Percentiles rank a stretch among this genome's conserved stretches.
phyloP scores from a whole-genome alignment of 129 eudicot species.

The Artemisia argyi region DNA sequence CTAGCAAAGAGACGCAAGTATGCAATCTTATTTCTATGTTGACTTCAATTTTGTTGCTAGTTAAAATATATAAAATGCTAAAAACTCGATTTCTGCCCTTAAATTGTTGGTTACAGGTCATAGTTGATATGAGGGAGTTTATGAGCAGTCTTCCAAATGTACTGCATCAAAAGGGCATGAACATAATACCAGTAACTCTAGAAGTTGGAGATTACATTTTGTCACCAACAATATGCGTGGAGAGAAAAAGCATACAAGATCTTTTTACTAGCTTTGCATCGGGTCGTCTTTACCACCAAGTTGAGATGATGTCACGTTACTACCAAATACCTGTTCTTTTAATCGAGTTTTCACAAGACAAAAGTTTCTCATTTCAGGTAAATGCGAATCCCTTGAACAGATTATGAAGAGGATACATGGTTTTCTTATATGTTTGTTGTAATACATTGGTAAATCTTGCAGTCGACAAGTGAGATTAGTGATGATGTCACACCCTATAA shows the following conservation, averaged over 20 bases:
- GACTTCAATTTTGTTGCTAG: neutral
- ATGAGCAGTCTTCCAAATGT: conserved; percentile 99
- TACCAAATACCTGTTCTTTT: conserved; percentile 86
- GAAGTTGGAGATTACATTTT: conserved; percentile 98
- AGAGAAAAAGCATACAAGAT: conserved; percentile 92
- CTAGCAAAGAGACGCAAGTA: conserved; percentile 84
- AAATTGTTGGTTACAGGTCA: conserved; percentile 46
- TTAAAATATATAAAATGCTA: neutral
- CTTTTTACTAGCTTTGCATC: conserved; percentile 89
- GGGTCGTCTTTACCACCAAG: conserved; percentile 93
- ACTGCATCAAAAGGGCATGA: conserved; percentile 96
- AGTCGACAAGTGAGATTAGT: conserved; percentile 84
- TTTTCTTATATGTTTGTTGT: neutral
- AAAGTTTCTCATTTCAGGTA: conserved; percentile 97
- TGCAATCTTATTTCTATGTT: conserved; percentile 16
- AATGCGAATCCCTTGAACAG: neutral
- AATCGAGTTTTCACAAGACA: conserved; percentile 96
- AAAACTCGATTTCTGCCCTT: neutral
- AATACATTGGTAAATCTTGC: conserved; percentile 34
- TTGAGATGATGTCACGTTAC: conserved; percentile 93
- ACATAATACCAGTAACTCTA: conserved; percentile 81
- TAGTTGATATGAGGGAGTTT: conserved; percentile 99
- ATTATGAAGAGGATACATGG: neutral
- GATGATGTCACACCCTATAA: conserved; percentile 83
- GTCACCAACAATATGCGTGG: conserved; percentile 87